Conservation (phyloP, 176 grass and related monocot genomes). For the Bromus sterilis region DNA sequence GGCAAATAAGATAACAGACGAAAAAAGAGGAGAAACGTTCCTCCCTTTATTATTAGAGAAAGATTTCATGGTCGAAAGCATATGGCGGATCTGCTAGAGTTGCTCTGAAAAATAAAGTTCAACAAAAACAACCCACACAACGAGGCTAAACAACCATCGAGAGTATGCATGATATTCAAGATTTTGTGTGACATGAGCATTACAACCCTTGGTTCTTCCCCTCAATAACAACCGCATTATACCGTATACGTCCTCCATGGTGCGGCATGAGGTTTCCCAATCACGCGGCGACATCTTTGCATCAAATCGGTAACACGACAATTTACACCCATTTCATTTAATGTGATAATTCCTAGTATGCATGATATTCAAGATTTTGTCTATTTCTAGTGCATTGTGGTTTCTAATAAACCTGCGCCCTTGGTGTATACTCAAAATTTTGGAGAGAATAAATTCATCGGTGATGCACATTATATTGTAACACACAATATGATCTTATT, state of each 20-base stretch:
- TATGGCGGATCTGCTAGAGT: too few relatives aligned
- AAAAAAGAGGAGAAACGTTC: too few relatives aligned
- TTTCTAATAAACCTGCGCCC: background rate
- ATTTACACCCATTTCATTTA: background rate
- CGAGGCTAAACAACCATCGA: background rate
- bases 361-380: background rate
- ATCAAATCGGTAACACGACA: background rate
- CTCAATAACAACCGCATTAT: too few relatives aligned
- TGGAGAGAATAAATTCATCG: background rate
- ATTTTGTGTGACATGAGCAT: too few relatives aligned
- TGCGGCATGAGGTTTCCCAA: background rate
- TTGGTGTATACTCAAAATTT: background rate
- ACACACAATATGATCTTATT: background rate
- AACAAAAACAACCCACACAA: too few relatives aligned
- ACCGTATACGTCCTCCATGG: background rate
- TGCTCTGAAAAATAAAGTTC: too few relatives aligned
- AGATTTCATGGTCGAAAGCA: too few relatives aligned
- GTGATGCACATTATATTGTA: background rate
- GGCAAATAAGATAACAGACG: too few relatives aligned
- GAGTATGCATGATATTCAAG: too few relatives aligned
- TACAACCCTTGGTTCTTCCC: too few relatives aligned
- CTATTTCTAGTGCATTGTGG: background rate
- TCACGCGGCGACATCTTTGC: background rate
- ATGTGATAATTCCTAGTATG: background rate
- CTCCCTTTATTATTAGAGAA: too few relatives aligned